Evolutionary conservation across 495 filamentous ascomycete genomes (phyloP), one percentile per base, ranked within the genome.

Genomic region (Penicillium argentinense): DNA sequence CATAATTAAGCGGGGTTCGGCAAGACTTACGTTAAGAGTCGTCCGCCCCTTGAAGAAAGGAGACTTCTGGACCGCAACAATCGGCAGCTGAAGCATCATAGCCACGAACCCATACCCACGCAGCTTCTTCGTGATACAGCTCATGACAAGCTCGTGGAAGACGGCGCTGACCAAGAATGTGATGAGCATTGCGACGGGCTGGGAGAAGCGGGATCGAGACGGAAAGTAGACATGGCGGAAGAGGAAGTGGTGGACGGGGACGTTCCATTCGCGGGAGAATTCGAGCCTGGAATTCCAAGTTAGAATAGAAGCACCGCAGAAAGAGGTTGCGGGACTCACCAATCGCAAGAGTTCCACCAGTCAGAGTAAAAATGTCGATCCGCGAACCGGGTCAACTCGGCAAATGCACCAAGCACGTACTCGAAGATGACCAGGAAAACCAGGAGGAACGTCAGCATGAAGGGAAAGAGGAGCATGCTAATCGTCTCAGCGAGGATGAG

Each of bases 361-460:
- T 97, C 92, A 19, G 86, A 85, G 67, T 97, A 97, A 68, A 97
- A 97, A 64, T 93, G 90, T 8, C 92, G 82, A 65, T 97, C 92
- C 16, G 87, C 92, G 56, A 97, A 97, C 53, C 87, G 82, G 14
- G 93, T 97, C 48, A 97, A 63, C 66, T 97, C 93, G 8, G 90
- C 93, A 58, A 95, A 97, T 26, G 91, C 91, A 39, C 93, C 93
- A 18, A 97, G 80, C 2, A 96, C 77, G 60, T 97, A 98, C 64
- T 98, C 93, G 66, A 98, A 98, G 58, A 97, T 93, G 55, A 96
- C 89, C 40, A 95, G 82, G 75, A 98, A 98, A 9, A 97, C 87
- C 9, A 98, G 81, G 16, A 98, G 69, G 67, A 98, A 92, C 18
- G 88, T 95, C 36, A 97, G 76, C 89, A 97, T 97, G 69, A 97